Conservation (phyloP, 345 rosid species). For the Ailanthus altissimus region DNA sequence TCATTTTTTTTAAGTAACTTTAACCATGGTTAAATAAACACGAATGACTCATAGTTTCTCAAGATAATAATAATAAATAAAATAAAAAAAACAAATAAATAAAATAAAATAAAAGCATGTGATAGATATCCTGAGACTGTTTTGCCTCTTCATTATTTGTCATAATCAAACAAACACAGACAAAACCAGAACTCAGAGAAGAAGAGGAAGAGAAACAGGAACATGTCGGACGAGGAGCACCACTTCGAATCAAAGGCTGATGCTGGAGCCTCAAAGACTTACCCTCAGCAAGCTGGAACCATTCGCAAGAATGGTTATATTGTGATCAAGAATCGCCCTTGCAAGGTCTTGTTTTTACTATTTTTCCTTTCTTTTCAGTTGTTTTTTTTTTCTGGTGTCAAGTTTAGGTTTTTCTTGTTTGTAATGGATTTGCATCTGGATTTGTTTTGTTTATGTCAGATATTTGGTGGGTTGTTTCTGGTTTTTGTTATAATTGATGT, state of each 20-base stretch:
- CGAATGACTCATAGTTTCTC: neutral
- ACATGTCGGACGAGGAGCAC: constrained; percentile 69
- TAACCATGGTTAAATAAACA: too few species aligned
- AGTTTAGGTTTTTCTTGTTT: neutral
- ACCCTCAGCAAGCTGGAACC: constrained; percentile 66
- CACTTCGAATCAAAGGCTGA: constrained; percentile 67
- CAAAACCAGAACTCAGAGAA: neutral
- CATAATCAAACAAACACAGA: neutral
- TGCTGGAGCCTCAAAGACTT: constrained; percentile 69
- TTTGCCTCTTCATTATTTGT: neutral
- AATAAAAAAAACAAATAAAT: neutral
- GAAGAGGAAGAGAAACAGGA: neutral
- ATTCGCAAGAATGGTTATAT: constrained; percentile 63
- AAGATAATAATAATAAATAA: neutral
- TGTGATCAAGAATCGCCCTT: constrained; percentile 60
- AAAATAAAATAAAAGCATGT: neutral
- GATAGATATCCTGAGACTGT: neutral
- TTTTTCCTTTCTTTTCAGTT: neutral
- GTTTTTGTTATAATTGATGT: neutral
- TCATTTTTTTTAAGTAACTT: too few species aligned
- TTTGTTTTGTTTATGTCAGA: constrained; percentile 16
- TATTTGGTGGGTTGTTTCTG: constrained; percentile 19
- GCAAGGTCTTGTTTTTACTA: constrained; percentile 43
- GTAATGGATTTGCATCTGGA: neutral
- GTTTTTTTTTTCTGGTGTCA: neutral